phyloP scores from a whole-genome alignment of 73 alveolate species.

The Breviolum minutum region DNA sequence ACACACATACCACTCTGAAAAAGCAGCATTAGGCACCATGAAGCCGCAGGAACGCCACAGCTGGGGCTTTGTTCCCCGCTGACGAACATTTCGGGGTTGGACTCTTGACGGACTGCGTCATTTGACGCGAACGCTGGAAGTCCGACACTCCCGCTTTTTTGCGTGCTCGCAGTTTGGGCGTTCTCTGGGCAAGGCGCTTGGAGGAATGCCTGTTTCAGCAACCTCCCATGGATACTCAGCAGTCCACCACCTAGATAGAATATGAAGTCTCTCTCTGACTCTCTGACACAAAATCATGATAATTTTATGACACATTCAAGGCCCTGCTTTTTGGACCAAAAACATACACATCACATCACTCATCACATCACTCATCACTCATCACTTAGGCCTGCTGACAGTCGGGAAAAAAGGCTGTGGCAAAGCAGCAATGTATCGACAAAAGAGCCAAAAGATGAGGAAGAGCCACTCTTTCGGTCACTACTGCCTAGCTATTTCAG shows the following conservation, averaged over 20 bases:
- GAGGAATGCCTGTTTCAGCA: slow-evolving; percentile 34
- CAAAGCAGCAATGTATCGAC: background rate
- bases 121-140: background rate
- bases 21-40: background rate
- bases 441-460: slow-evolving; percentile 12
- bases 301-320: too few species aligned
- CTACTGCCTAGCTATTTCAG: background rate
- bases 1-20: background rate
- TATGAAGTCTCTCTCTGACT: background rate
- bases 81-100: background rate
- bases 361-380: too few species aligned
- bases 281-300: too few species aligned
- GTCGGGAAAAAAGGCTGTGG: background rate
- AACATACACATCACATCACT: background rate
- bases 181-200: background rate
- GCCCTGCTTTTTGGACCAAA: background rate
- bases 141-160: background rate
- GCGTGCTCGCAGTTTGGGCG: too few species aligned
- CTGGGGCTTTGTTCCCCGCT: slow-evolving; percentile 14
- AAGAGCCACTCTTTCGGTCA: background rate
- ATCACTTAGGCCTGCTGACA: background rate
- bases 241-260: background rate
- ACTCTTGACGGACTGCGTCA: background rate
- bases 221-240: background rate
- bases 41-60: background rate